These are phyloP conservation scores for Neurospora sp. DNA, from an alignment of 495 filamentous ascomycete genomes.

Conservation along the genomic window DNA sequence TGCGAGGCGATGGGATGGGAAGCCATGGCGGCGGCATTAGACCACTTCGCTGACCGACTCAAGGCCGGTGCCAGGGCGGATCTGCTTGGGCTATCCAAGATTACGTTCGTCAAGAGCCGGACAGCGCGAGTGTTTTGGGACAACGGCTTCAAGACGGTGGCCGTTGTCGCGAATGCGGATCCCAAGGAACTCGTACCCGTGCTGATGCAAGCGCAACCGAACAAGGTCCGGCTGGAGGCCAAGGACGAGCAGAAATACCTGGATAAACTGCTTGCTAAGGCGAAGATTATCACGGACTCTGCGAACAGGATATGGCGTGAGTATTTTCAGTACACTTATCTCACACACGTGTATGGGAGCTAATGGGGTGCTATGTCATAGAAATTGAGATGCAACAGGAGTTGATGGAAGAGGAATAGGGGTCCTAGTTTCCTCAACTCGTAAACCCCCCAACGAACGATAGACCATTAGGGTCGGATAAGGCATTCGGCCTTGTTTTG, in stretches of 20 bases:
- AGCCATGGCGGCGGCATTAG: constrained; percentile 61
- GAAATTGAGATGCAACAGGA: constrained; percentile 39
- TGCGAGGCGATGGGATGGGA: constrained; percentile 69
- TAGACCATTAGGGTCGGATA: background rate
- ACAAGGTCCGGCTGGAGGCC: constrained; percentile 47
- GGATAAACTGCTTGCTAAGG: constrained; percentile 55
- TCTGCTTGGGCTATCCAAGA: constrained; percentile 60
- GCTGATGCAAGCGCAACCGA: constrained; percentile 59
- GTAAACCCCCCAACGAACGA: background rate
- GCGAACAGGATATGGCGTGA: constrained; percentile 68
- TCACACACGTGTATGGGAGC: constrained; percentile 11
- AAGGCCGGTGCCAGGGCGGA: constrained; percentile 67
- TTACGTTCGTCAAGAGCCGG: constrained; percentile 69
- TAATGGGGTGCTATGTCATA: constrained; percentile 3
- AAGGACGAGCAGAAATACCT: constrained; percentile 53
- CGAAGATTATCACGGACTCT: constrained; percentile 56
- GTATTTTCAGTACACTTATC: constrained; percentile 12
- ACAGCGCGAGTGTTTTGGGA: constrained; percentile 71
- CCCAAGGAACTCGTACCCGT: constrained; percentile 59
- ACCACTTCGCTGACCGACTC: constrained; percentile 67
- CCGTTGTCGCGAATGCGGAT: constrained; percentile 56
- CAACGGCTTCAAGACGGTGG: constrained; percentile 61
- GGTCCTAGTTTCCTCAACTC: background rate
- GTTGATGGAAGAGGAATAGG: constrained; percentile 27
- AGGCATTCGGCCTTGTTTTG: background rate